Conservation (phyloP, 2,329 filamentous ascomycete genomes). For the Trichoderma cornu-damae region DNA sequence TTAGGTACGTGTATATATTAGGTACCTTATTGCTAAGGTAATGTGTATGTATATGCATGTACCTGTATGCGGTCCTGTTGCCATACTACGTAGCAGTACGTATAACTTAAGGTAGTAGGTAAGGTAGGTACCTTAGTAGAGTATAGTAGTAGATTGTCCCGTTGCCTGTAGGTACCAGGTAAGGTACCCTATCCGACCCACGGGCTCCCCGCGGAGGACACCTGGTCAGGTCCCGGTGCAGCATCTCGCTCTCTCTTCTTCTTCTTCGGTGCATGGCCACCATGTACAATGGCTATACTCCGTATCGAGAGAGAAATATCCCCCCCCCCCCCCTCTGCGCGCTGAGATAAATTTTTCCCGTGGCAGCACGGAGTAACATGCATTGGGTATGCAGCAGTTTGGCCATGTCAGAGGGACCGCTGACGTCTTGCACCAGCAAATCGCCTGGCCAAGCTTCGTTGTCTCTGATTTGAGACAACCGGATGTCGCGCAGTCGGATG, state of each 20-base stretch:
- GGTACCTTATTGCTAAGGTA: no score
- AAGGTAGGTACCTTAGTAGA: neutral
- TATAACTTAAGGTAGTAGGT: no score
- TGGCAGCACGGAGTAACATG: no score
- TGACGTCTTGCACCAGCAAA: neutral
- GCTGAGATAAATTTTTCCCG: no score
- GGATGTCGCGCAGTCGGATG: conserved; percentile 1
- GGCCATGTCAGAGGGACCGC: neutral
- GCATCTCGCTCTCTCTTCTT: no score
- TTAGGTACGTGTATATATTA: no score
- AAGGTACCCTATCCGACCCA: neutral
- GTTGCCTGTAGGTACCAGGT: no score
- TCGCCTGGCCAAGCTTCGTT: neutral
- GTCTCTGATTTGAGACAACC: conserved; percentile 9
- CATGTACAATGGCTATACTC: neutral
- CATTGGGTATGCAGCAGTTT: neutral
- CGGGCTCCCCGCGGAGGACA: neutral
- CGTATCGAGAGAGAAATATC: neutral
- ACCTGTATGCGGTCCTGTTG: no score
- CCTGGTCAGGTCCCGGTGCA: conserved; percentile 11
- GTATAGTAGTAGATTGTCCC: neutral
- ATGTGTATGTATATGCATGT: no score
- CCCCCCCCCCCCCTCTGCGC: neutral
- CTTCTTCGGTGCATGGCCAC: conserved; percentile 5
- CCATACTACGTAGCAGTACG: no score